Conservation (phyloP, 179 eudicot species). For the Nepenthes alata region DNA sequence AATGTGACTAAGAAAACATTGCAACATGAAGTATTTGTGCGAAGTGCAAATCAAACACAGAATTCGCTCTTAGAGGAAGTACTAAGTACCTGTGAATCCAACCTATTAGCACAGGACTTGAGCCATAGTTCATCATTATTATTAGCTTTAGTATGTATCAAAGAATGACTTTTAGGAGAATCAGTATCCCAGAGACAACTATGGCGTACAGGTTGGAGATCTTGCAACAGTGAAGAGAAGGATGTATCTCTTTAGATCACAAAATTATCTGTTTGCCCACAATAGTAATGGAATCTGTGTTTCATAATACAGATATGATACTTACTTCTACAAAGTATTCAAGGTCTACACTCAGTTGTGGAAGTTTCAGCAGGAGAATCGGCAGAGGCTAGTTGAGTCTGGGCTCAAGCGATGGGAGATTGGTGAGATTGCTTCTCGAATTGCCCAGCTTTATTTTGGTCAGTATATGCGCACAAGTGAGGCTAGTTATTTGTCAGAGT, state of each 20-base stretch:
- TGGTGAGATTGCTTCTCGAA: constrained; percentile 92
- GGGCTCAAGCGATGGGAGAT: constrained; percentile 96
- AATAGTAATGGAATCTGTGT: constrained; percentile 5
- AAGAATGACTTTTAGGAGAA: too few species aligned
- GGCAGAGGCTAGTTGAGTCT: constrained; percentile 78
- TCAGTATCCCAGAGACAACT: too few species aligned
- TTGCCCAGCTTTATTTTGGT: constrained; percentile 89
- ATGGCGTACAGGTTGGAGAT: too few species aligned
- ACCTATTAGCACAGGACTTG: too few species aligned
- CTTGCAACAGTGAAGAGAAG: too few species aligned
- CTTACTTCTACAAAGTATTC: constrained; percentile 79
- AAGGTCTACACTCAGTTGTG: constrained; percentile 82
- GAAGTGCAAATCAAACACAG: too few species aligned
- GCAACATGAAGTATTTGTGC: too few species aligned
- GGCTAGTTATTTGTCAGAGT: constrained; percentile 70
- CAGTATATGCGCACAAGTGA: constrained; percentile 93
- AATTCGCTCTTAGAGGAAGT: too few species aligned
- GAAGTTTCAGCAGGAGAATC: constrained; percentile 93
- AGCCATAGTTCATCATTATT: too few species aligned
- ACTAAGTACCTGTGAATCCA: too few species aligned
- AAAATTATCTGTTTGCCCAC: neutral
- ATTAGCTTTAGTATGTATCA: too few species aligned
- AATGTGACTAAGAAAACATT: too few species aligned
- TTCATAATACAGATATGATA: constrained; percentile 51
- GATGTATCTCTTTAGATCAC: neutral